phyloP scores from a whole-genome alignment of 495 filamentous ascomycete species.

The Podospora conica region DNA sequence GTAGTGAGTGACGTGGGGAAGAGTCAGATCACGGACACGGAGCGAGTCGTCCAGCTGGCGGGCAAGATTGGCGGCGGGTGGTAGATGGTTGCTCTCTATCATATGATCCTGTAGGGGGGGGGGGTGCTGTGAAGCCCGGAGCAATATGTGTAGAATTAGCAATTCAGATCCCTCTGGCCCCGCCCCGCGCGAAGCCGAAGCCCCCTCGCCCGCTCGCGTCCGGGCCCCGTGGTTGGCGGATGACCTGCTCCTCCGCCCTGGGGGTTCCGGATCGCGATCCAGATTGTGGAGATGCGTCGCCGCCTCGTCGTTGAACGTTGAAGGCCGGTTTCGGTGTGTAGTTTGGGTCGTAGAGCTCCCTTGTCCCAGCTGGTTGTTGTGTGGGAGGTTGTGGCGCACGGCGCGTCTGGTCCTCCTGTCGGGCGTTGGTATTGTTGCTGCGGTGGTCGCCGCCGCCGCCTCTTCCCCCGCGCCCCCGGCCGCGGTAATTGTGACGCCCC shows the following conservation, averaged over 20 bases:
- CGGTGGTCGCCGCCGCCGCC: conserved; percentile 18
- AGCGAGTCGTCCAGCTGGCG: conserved; percentile 80
- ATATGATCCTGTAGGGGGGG: neutral
- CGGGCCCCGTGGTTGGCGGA: conserved; percentile 67
- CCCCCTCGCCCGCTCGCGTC: conserved; percentile 70
- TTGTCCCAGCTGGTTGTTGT: conserved; percentile 23
- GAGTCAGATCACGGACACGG: conserved; percentile 59
- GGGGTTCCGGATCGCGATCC: conserved; percentile 40
- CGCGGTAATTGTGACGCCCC: conserved; percentile 24
- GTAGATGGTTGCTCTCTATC: conserved; percentile 40
- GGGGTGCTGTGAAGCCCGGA: neutral
- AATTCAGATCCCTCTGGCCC: conserved; percentile 34
- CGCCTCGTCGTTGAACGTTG: conserved; percentile 44
- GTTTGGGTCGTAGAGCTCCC: conserved; percentile 67
- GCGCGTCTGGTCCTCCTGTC: conserved; percentile 19
- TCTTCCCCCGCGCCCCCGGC: conserved; percentile 19
- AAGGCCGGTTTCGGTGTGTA: conserved; percentile 56
- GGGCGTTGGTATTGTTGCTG: conserved; percentile 14
- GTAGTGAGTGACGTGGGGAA: conserved; percentile 96
- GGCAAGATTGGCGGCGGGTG: conserved; percentile 92
- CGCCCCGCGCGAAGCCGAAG: conserved; percentile 49
- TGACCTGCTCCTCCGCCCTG: conserved; percentile 45
- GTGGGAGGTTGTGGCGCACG: neutral
- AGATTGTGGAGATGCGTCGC: conserved; percentile 41
- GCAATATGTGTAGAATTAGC: conserved; percentile 12